Evolutionary conservation across 805 yeast genomes (phyloP).

Genomic region (Ogataea ramenticola): DNA sequence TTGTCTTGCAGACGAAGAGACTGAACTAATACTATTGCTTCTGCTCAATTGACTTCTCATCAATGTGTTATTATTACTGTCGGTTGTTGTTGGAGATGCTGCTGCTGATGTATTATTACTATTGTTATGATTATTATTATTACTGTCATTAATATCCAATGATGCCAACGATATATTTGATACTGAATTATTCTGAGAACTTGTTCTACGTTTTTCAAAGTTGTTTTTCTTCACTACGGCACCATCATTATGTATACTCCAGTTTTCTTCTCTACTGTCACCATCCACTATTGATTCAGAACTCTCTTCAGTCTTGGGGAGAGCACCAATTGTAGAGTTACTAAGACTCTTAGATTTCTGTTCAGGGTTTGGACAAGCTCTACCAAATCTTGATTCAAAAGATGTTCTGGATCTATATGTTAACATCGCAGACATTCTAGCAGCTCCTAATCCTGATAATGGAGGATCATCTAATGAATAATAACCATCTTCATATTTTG

Average conservation of each 20-base stretch:
- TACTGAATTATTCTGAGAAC: constrained; percentile 22
- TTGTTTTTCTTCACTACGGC: constrained; percentile 16
- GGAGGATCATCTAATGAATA: constrained; percentile 78
- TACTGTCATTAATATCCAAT: constrained; percentile 8
- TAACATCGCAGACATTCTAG: constrained; percentile 92
- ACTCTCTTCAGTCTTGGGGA: background rate
- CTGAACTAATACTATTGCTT: constrained; percentile 1
- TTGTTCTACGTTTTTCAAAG: constrained; percentile 20
- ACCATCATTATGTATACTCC: constrained; percentile 90
- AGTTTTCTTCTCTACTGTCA: constrained; percentile 47
- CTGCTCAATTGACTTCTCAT: background rate
- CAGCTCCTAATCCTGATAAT: constrained; percentile 82
- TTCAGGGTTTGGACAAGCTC: constrained; percentile 48
- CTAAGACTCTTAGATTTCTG: constrained; percentile 16
- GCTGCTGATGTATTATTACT: constrained; percentile 18
- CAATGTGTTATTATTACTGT: constrained; percentile 1
- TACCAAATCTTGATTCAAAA: constrained; percentile 87
- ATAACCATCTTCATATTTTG: constrained; percentile 87
- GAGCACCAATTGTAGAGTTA: background rate
- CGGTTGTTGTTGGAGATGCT: constrained; percentile 15
- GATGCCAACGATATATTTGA: constrained; percentile 10
- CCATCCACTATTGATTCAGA: background rate
- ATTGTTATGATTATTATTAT: constrained; percentile 6
- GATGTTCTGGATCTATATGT: constrained; percentile 91
- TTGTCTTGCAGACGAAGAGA: constrained; percentile 19